These are phyloP conservation scores for Vicia villosa DNA, from an alignment of 306 rosid species.

Conservation along the genomic window DNA sequence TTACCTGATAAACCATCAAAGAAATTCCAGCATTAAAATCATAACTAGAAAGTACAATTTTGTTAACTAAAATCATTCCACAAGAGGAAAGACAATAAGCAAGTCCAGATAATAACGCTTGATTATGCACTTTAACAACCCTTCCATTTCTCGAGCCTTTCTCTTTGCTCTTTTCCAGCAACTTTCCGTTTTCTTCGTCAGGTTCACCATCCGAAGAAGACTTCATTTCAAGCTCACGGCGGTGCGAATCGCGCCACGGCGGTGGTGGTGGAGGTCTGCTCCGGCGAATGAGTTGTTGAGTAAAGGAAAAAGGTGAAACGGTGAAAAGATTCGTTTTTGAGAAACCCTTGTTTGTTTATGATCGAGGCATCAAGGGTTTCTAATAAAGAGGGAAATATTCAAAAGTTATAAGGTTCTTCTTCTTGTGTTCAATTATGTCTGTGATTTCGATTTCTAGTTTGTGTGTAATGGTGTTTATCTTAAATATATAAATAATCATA, in stretches of 20 bases:
- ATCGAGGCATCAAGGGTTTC: slow-evolving; percentile 32
- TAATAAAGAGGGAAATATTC: too few relatives aligned
- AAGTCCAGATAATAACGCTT: slow-evolving; percentile 85
- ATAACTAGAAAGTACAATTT: slow-evolving; percentile 90
- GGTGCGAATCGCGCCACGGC: too few relatives aligned
- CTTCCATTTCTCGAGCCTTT: slow-evolving; percentile 46
- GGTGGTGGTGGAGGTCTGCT: too few relatives aligned
- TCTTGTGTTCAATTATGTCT: too few relatives aligned
- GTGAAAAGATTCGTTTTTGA: slow-evolving; percentile 24
- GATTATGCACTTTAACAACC: slow-evolving; percentile 61
- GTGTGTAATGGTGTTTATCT: too few relatives aligned
- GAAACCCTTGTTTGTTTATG: slow-evolving; percentile 21
- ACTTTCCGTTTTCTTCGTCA: slow-evolving; percentile 75
- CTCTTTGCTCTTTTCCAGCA: slow-evolving; percentile 57
- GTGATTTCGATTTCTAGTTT: too few relatives aligned
- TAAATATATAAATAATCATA: too few relatives aligned
- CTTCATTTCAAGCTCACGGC: slow-evolving; percentile 50
- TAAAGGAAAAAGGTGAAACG: neutral
- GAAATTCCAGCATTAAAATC: slow-evolving; percentile 89
- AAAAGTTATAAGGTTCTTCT: too few relatives aligned
- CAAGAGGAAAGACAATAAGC: slow-evolving; percentile 93
- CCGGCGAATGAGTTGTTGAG: neutral
- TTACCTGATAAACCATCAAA: slow-evolving; percentile 95
- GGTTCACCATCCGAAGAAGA: slow-evolving; percentile 53
- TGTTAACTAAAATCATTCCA: slow-evolving; percentile 91